Evolutionary conservation across 805 yeast species (phyloP), one percentile per base, ranked within the genome.

Genomic region (Kurtzmaniella fragi): DNA sequence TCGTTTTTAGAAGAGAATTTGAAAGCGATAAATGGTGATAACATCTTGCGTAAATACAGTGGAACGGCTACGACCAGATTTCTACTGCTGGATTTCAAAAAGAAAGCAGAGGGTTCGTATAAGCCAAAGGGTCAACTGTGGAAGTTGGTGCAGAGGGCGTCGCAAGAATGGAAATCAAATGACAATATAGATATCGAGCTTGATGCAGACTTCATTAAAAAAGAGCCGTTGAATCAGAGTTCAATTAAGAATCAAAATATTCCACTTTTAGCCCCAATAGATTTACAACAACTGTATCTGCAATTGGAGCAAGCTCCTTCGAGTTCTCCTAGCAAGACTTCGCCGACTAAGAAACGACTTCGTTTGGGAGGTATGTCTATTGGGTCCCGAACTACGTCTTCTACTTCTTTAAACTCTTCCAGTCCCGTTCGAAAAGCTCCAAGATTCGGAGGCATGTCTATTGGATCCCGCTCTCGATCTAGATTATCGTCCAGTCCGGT

Each of bases 1-100:
- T 47, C 45, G 41, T 67, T 59, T 31, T 47, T 66, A 30, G 45
- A 53, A 20, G 67, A 61, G 33, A 67, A 65, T 44, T 63, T 61
- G 43, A 58, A 51, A 39, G 52, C 57, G 3, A 48, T 59, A 30
- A 62, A 63, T 39, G 70, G 70, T 2, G 45, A 52, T 4, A 70
- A 64, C 31, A 47, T 63, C 26, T 51, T 67, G 27, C 47, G 45
- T 25, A 59, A 54, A 38, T 67, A 58, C 44, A 40, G 42, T 14
- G 34, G 33, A 20, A 34, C 25, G 8, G 25, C 5, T 5, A 20
- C 25, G 5, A 20, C 25, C 25, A 20, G 25, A 8, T 20, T 12
- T 16, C 5, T 28, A 6, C 32, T 31, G 12, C 26, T 32, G 34
- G 37, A 37, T 6, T 11, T 20, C 20, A 26, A 32, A 2, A 15